Conservation (phyloP, 192 early-diverging fungal genomes). For the Radiomyces spectabilis region DNA sequence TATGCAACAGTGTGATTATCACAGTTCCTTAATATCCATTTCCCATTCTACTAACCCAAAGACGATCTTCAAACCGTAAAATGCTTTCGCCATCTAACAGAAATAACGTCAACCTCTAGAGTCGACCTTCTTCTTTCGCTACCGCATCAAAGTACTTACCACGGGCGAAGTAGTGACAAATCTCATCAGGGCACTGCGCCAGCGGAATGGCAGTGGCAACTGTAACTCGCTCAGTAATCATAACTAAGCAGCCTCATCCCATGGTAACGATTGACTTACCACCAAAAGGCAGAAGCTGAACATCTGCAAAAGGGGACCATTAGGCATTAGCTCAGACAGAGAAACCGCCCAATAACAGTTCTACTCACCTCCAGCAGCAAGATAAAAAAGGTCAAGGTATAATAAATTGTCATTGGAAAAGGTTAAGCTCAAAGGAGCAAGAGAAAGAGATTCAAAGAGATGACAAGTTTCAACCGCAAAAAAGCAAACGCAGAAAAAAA, state of each 20-base stretch:
- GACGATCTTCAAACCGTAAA: conserved; percentile 38
- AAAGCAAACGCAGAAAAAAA: no score
- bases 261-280: conserved; percentile 1
- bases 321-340: neutral
- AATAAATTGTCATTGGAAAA: conserved; percentile 20
- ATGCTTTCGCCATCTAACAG: conserved; percentile 16
- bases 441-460: no score
- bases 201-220: conserved; percentile 46
- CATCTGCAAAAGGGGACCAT: neutral
- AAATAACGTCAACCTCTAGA: neutral
- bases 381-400: conserved; percentile 14
- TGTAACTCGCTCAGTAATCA: conserved; percentile 8
- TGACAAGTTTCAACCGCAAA: no score
- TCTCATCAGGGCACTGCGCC: conserved; percentile 41
- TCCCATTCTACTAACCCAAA: conserved; percentile 37
- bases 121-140: no score
- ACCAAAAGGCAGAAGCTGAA: conserved; percentile 15
- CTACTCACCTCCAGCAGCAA: conserved; percentile 13
- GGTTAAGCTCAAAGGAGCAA: no score
- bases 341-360: neutral
- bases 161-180: conserved; percentile 36
- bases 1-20: conserved; percentile 6
- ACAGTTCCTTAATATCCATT: neutral
- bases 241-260: neutral
- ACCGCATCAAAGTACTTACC: no score